phyloP scores from a whole-genome alignment of 176 grass and related monocot genomes.

The Bothriochloa decipiens region DNA sequence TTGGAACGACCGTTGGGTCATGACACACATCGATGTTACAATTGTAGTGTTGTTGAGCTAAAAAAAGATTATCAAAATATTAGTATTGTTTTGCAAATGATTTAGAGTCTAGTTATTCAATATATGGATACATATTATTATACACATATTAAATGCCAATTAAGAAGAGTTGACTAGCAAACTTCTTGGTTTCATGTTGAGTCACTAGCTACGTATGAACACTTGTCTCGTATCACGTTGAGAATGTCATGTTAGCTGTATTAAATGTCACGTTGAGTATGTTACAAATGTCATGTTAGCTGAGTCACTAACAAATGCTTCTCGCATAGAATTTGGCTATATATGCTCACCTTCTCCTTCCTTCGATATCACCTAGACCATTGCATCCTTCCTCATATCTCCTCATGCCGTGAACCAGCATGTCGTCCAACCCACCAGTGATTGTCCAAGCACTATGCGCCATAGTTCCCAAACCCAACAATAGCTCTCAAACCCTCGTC shows the following conservation, averaged over 20 bases:
- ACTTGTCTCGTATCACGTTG: background rate
- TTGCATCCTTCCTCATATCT: background rate
- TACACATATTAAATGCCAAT: background rate
- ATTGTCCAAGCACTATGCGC: background rate
- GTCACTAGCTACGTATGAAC: background rate
- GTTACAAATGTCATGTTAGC: background rate
- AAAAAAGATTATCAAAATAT: background rate
- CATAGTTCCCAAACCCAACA: background rate
- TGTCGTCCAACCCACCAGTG: background rate
- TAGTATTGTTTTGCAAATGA: background rate
- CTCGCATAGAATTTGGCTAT: background rate
- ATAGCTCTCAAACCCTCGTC: background rate
- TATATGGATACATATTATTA: background rate
- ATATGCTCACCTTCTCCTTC: background rate
- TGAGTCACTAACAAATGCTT: background rate
- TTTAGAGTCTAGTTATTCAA: background rate
- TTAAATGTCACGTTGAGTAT: background rate
- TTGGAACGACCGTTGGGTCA: no score
- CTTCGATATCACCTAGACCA: background rate
- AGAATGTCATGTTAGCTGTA: background rate
- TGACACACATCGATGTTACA: no score
- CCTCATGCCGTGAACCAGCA: background rate
- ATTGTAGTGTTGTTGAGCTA: no score
- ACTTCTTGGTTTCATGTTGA: background rate
- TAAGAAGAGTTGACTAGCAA: background rate